Percentiles rank a stretch among this genome's conserved stretches.
These are phyloP conservation scores for Colletotrichum sp. DNA, from an alignment of 2,329 filamentous ascomycete genomes.

Conservation along the genomic window DNA sequence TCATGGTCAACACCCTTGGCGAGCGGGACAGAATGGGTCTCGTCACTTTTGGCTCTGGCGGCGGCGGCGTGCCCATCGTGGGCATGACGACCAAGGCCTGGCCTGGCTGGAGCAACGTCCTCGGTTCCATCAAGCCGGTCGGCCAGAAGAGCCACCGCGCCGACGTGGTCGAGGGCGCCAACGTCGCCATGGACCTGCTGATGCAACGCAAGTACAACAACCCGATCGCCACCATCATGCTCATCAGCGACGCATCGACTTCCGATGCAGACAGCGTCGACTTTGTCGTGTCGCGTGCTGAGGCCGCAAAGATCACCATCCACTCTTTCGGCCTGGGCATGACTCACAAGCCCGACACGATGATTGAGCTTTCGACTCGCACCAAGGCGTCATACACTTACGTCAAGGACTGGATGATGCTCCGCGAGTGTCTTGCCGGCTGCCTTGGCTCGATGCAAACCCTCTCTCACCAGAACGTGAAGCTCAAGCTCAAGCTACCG, in stretches of 20 bases:
- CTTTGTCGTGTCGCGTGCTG: constrained; percentile 94
- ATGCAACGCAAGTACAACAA: constrained; percentile 98
- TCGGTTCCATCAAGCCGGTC: constrained; percentile 88
- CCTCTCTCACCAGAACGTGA: constrained; percentile 97
- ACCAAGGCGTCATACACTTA: constrained; percentile 98
- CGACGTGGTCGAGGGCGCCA: constrained; percentile 96
- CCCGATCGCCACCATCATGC: constrained; percentile 90
- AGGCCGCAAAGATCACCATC: constrained; percentile 96
- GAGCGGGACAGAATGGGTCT: constrained; percentile 96
- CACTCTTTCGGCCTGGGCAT: constrained; percentile 96
- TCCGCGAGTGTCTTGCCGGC: constrained; percentile 92
- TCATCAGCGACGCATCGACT: constrained; percentile 97
- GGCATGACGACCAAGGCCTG: constrained; percentile 97
- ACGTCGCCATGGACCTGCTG: constrained; percentile 96
- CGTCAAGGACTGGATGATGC: constrained; percentile 99
- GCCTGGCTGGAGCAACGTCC: constrained; percentile 86
- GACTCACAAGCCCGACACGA: constrained; percentile 97
- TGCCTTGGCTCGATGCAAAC: constrained; percentile 92
- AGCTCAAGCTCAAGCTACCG: constrained; percentile 89
- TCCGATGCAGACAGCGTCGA: constrained; percentile 95
- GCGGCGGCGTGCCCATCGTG: constrained; percentile 92
- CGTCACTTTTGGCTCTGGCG: constrained; percentile 94
- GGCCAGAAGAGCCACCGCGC: constrained; percentile 96
- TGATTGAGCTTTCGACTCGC: constrained; percentile 94
- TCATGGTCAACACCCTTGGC: constrained; percentile 87